phyloP scores from a whole-genome alignment of 306 rosid species.

The Quercus engelmannii region DNA sequence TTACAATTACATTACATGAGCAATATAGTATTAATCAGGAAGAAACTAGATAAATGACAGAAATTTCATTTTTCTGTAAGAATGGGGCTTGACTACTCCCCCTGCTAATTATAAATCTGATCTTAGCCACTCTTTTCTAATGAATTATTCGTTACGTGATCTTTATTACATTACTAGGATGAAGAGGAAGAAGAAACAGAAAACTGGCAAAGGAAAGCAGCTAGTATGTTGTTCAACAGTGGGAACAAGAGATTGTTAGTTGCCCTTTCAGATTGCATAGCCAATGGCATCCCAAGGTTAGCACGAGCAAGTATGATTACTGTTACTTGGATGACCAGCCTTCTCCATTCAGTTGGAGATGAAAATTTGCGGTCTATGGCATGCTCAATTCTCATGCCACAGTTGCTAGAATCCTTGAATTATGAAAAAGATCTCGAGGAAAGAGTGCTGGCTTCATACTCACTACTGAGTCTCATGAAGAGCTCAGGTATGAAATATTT shows the following conservation, averaged over 20 bases:
- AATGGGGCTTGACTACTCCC: neutral
- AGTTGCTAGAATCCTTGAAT: constrained; percentile 44
- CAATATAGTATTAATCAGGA: neutral
- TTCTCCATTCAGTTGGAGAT: constrained; percentile 43
- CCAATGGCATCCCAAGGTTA: constrained; percentile 51
- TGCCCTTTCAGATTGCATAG: constrained; percentile 60
- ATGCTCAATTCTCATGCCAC: constrained; percentile 53
- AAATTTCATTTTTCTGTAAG: neutral
- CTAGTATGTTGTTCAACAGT: constrained; percentile 43
- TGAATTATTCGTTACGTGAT: constrained; percentile 3
- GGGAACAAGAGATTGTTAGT: constrained; percentile 52
- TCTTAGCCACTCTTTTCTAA: neutral
- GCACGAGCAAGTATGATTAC: constrained; percentile 70
- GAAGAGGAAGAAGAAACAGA: constrained; percentile 55
- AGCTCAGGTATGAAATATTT: constrained; percentile 46
- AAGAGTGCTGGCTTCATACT: constrained; percentile 75
- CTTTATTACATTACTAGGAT: constrained; percentile 19
- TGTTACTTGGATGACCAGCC: constrained; percentile 67
- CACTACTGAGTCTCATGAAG: constrained; percentile 52
- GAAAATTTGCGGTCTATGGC: constrained; percentile 37
- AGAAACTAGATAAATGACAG: neutral
- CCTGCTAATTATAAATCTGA: neutral
- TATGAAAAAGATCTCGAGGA: constrained; percentile 64
- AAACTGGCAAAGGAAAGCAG: constrained; percentile 66
- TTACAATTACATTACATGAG: neutral